These are phyloP conservation scores for Hypomyces perniciosus DNA, from an alignment of 2,329 filamentous ascomycete species.

Conservation along the genomic window DNA sequence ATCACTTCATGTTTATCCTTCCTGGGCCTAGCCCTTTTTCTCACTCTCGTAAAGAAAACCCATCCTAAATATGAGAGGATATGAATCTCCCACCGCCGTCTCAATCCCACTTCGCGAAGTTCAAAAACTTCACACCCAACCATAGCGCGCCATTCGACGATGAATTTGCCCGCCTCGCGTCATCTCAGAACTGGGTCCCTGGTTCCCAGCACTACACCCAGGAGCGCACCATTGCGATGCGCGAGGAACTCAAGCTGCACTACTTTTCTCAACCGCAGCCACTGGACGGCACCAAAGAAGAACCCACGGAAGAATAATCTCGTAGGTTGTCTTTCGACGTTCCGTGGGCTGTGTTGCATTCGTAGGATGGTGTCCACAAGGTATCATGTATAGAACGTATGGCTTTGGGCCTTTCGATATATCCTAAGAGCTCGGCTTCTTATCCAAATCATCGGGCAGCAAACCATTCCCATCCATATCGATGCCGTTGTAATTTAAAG, in stretches of 20 bases:
- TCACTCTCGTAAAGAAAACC: no score
- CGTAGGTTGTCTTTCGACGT: slow-evolving; percentile 64
- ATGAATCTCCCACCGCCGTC: slow-evolving; percentile 17
- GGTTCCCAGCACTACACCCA: no score
- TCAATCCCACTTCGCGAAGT: slow-evolving; percentile 28
- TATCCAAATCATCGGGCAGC: no score
- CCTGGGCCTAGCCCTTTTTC: no score
- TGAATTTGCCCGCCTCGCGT: slow-evolving; percentile 27
- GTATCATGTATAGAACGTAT: slow-evolving; percentile 48
- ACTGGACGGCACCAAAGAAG: not conserved
- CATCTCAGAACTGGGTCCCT: slow-evolving; percentile 25
- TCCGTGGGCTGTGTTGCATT: slow-evolving; percentile 64
- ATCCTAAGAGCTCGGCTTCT: no score
- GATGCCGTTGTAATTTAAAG: no score
- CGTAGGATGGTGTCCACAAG: slow-evolving; percentile 77
- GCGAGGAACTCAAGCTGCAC: slow-evolving; percentile 22
- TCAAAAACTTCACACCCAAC: slow-evolving; percentile 24
- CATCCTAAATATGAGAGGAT: not conserved
- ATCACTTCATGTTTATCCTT: no score
- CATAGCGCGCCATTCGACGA: slow-evolving; percentile 24
- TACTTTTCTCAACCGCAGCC: slow-evolving; percentile 23
- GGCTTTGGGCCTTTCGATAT: no score
- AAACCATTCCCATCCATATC: slow-evolving; percentile 63
- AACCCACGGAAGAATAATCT: slow-evolving; percentile 42
- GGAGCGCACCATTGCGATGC: slow-evolving; percentile 28